phyloP scores from a whole-genome alignment of 1,284 basidiomycete genomes.

The Phellinidium pouzarii region DNA sequence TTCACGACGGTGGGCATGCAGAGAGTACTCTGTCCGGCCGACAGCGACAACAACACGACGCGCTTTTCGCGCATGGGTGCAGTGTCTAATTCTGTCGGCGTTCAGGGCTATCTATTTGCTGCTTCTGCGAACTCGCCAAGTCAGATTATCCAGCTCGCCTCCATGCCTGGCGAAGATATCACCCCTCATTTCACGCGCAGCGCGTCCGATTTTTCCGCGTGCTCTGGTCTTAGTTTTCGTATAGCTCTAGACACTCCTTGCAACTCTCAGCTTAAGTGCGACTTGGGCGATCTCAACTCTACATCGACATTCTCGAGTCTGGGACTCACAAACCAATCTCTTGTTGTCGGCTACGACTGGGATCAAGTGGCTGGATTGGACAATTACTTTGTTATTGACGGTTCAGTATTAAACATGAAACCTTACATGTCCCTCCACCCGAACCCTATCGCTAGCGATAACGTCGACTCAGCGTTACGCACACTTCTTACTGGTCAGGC shows the following conservation, averaged over 20 bases:
- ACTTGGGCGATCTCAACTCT: conserved; percentile 50
- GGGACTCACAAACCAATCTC: conserved; percentile 55
- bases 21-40: conserved; percentile 81
- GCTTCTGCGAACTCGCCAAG: conserved; percentile 49
- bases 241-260: conserved; percentile 78
- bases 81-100: conserved; percentile 57
- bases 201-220: conserved; percentile 57
- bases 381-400: conserved; percentile 86
- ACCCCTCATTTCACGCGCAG: conserved; percentile 76
- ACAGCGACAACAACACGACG: conserved; percentile 48
- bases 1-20: conserved; percentile 96
- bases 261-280: conserved; percentile 47
- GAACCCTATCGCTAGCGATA: conserved; percentile 61
- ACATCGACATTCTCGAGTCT: conserved; percentile 54
- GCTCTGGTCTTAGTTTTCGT: conserved; percentile 51
- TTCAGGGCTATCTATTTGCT: conserved; percentile 78
- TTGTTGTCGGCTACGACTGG: conserved; percentile 84
- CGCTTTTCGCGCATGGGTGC: conserved; percentile 66
- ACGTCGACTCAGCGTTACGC: conserved; percentile 81
- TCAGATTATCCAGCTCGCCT: conserved; percentile 48
- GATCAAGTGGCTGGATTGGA: conserved; percentile 61
- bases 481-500: conserved; percentile 51
- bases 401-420: conserved; percentile 87
- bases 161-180: conserved; percentile 79
- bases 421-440: conserved; percentile 81